Base-by-base conservation (phyloP, 176 grass and related monocot genomes). In the Musa schizocarpa region DNA sequence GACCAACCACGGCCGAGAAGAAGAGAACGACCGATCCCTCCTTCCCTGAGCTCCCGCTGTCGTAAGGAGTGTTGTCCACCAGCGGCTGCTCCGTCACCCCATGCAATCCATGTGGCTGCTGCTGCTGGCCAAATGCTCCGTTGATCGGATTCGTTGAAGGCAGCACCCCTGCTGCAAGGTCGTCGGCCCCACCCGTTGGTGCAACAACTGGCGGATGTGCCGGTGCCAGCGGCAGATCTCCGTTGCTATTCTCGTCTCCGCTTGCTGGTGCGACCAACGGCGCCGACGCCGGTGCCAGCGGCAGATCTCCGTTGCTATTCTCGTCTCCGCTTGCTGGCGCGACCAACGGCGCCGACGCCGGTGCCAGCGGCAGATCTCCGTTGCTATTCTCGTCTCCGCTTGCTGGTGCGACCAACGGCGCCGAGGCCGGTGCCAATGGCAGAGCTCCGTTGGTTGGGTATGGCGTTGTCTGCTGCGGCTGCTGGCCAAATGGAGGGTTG, bases 41-140 rank as follows among this genome's bases (percentile, higher is more conserved):
- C 61, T 50, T 9, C 24, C 69, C 50, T 74, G 79, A 29, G 78
- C 85, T 58, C 8, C 85, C 83, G 1, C 92, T 92, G 64, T 96
- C 92, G 59, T 88, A 92, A 3, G 87, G 89, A 65, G 80, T 96
- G 74, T 92, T 96, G 67, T 96, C 89, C 74, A 90, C 87, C 65
- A 96, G 69, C 11, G 89, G 85, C 70, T 89, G 83, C 19, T 58
- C 85, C 24, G 86, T 81, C 24, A 54, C 81, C 11, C 67, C 79
- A 0, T 8, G 24, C 73, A 75, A 19, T n/a, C 53, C 58, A n/a
- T 48, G 67, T 1, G 29, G 58, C 11, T 19, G 53, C 71, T 43
- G 34, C 3, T 78, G 78, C 27, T 68, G 74, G 2, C 57, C 48
- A 12, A 16, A 79, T n/a, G 52, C 73, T 8, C 24, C 65, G 2